phyloP scores from a whole-genome alignment of 148 eudicot species.

The Diospyros lotus region DNA sequence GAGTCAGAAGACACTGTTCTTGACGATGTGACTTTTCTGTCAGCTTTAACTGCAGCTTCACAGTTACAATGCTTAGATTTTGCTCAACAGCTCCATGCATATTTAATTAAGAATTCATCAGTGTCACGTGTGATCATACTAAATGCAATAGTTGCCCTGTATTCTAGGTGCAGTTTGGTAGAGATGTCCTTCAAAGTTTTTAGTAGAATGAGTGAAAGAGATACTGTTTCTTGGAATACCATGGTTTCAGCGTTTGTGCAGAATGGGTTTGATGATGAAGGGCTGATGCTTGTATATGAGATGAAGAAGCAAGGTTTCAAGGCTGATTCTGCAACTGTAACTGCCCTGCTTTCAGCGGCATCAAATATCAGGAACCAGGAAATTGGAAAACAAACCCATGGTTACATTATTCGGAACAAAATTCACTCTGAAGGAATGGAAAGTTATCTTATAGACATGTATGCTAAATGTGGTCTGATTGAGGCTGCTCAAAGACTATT shows the following conservation, averaged over 20 bases:
- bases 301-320: conserved; percentile 75
- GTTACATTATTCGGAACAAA: conserved; percentile 59
- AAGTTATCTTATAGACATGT: conserved; percentile 87
- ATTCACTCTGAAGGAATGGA: conserved; percentile 75
- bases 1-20: conserved; percentile 30
- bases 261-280: conserved; percentile 68
- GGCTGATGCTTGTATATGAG: conserved; percentile 75
- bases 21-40: conserved; percentile 66
- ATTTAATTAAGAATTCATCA: conserved; percentile 42
- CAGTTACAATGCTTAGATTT: conserved; percentile 57
- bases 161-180: conserved; percentile 73
- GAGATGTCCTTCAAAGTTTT: conserved; percentile 63
- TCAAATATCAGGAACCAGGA: conserved; percentile 68
- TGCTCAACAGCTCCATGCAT: conserved; percentile 70
- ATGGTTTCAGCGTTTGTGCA: conserved; percentile 79
- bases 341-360: conserved; percentile 77
- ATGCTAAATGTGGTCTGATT: conserved; percentile 63
- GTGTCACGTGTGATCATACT: conserved; percentile 33
- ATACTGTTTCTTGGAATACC: conserved; percentile 82
- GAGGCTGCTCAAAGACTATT: conserved; percentile 45
- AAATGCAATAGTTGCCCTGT: conserved; percentile 72
- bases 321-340: conserved; percentile 61
- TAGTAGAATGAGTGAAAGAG: conserved; percentile 67
- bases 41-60: conserved; percentile 70
- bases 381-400: conserved; percentile 79